phyloP scores from a whole-genome alignment of 2,329 filamentous ascomycete genomes.

The Byssothecium circinans region DNA sequence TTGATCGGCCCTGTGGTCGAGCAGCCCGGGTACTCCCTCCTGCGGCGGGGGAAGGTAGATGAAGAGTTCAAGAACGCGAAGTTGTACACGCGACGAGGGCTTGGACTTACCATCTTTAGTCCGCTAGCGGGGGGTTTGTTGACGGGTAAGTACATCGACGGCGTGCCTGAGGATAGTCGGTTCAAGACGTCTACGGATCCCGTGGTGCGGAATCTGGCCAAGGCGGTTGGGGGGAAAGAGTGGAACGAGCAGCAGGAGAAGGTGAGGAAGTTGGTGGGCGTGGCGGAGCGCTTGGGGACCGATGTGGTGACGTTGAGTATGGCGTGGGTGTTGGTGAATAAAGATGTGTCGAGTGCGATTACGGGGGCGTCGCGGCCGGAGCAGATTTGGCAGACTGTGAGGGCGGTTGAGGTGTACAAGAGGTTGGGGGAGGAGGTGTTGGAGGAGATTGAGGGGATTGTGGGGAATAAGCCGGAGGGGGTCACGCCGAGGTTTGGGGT shows the following conservation, averaged over 20 bases:
- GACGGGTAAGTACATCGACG: constrained; percentile 65
- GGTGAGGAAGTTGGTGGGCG: constrained; percentile 51
- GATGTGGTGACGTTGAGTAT: constrained; percentile 49
- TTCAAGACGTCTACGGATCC: constrained; percentile 59
- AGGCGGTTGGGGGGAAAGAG: constrained; percentile 49
- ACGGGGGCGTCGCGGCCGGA: constrained; percentile 34
- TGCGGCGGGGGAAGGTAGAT: constrained; percentile 61
- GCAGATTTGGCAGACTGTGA: constrained; percentile 43
- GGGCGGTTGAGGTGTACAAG: constrained; percentile 48
- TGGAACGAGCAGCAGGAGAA: constrained; percentile 62
- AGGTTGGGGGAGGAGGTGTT: constrained; percentile 49
- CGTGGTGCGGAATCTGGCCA: constrained; percentile 51
- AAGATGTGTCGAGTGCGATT: constrained; percentile 32
- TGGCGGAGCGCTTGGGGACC: constrained; percentile 66
- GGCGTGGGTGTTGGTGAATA: constrained; percentile 42
- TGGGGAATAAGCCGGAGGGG: constrained; percentile 37
- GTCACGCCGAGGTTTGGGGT: constrained; percentile 27
- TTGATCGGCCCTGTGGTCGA: constrained; percentile 58
- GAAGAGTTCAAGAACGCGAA: constrained; percentile 58
- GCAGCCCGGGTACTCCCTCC: constrained; percentile 61
- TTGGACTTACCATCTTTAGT: constrained; percentile 59
- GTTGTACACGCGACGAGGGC: constrained; percentile 55
- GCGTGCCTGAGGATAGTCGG: constrained; percentile 60
- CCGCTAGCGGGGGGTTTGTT: constrained; percentile 60
- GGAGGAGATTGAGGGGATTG: constrained; percentile 44